Evolutionary conservation across 306 rosid species (phyloP), one percentile per base, ranked within the genome.

Genomic region (Trifolium repens): DNA sequence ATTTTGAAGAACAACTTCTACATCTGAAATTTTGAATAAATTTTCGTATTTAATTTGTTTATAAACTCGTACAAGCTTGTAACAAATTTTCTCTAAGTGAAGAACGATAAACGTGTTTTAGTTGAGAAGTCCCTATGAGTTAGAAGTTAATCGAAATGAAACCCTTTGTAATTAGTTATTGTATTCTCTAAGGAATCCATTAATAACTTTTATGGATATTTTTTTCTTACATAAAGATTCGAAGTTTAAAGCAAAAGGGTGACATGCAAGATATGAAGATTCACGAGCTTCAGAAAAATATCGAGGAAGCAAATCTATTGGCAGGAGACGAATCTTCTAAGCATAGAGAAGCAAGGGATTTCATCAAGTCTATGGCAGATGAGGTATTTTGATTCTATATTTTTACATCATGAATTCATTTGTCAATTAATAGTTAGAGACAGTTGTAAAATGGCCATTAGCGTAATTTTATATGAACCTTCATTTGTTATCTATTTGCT

Each of bases 231-330:
- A 74, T 78, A 54, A 75, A 96, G 98, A 84, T 86, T 79, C 86
- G 69, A 78, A 80, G 19, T 75, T 78, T 92, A 66, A 90, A 76
- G 92, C 87, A 85, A 59, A 92, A 76, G 83, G 70, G 80, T 54
- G 82, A 87, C 67, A 63, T 73, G 82, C 93, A 92, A 88, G 96
- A 89, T 47, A 32, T 54, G 64, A 85, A 88, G 85, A 88, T 92
- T 66, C 81, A 75, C 8, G 85, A 81, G 74, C 86, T 90, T 81
- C 80, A 81, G 53, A 88, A 81, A 80, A 73, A 80, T 72, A 64
- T 85, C 39, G 60, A 80, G 63, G 86, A 83, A 81, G 81, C 83
- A 52, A 73, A 79, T 74, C 77, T 84, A 73, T 68, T 89, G 70
- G 86, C 87, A 58, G 83, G 71, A 63, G 89, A 87, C 62, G 85